Conservation (phyloP, 352 stramenopile species). For the Globisporangium lucens region DNA sequence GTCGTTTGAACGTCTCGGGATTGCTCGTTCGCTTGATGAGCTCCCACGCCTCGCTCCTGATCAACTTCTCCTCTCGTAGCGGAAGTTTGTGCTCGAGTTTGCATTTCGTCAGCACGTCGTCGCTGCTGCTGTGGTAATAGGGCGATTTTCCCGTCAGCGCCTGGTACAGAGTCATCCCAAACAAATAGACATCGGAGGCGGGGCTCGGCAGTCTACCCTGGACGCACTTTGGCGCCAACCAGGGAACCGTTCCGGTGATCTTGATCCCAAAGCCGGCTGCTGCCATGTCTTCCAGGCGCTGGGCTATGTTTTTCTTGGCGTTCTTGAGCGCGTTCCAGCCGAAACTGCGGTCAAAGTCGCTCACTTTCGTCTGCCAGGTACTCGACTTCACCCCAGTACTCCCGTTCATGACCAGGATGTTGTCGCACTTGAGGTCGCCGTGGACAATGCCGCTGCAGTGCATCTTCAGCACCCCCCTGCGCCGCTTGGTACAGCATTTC, state of each 20-base stretch:
- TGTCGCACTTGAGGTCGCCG: conserved; percentile 25
- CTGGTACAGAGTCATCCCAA: conserved; percentile 23
- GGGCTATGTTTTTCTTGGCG: neutral
- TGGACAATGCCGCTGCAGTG: conserved; percentile 14
- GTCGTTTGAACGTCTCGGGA: neutral
- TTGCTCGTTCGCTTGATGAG: conserved; percentile 5
- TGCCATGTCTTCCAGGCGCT: neutral
- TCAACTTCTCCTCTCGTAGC: neutral
- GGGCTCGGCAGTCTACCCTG: conserved; percentile 17
- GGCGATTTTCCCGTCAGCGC: conserved; percentile 12
- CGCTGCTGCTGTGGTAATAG: conserved; percentile 9
- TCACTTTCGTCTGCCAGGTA: conserved; percentile 10
- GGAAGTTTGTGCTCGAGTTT: conserved; percentile 4
- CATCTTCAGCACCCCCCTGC: neutral
- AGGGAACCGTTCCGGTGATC: conserved; percentile 12
- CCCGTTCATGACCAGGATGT: conserved; percentile 16
- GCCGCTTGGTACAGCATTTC: neutral
- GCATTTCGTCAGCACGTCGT: conserved; percentile 1
- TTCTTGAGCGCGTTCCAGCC: conserved; percentile 7
- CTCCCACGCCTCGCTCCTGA: neutral
- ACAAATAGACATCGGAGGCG: conserved; percentile 21
- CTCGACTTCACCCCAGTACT: neutral
- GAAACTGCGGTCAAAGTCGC: conserved; percentile 24
- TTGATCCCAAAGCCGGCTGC: neutral
- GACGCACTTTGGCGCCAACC: conserved; percentile 18